phyloP scores from a whole-genome alignment of 345 rosid genomes.

The Acer yangbiense region DNA sequence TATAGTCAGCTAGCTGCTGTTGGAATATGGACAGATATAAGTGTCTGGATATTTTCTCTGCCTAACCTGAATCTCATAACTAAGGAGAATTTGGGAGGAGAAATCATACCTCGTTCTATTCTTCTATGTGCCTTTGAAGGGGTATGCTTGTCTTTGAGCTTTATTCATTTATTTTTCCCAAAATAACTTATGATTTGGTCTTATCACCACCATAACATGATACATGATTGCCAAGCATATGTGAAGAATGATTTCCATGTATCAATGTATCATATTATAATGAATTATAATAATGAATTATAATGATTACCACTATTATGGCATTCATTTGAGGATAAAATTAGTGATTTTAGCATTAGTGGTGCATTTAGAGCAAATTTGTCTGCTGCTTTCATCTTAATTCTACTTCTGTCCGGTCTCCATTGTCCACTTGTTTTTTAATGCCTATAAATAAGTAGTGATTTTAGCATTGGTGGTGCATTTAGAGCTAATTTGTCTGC shows the following conservation, averaged over 20 bases:
- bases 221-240: not conserved
- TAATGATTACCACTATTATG: too few relatives aligned
- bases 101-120: conserved; percentile 93
- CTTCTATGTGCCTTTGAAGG: conserved; percentile 94
- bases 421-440: not conserved
- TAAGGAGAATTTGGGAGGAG: conserved; percentile 87
- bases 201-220: not conserved
- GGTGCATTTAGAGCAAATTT: not conserved
- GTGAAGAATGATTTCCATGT: not conserved
- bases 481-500: not conserved
- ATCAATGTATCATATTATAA: not conserved
- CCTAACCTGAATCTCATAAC: conserved; percentile 83
- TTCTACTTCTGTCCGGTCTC: not conserved
- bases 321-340: too few relatives aligned
- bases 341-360: not conserved
- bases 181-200: not conserved
- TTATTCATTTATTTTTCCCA: not conserved
- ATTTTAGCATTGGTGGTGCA: not conserved
- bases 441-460: not conserved
- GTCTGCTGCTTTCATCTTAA: not conserved
- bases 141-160: conserved; percentile 49
- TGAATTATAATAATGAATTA: not conserved
- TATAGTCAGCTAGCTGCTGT: conserved; percentile 86
- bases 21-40: conserved; percentile 98
- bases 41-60: conserved; percentile 77